Evolutionary conservation across 306 rosid genomes (phyloP), one percentile per base, ranked within the genome.

Genomic region (Oxytropis ochrocephala): DNA sequence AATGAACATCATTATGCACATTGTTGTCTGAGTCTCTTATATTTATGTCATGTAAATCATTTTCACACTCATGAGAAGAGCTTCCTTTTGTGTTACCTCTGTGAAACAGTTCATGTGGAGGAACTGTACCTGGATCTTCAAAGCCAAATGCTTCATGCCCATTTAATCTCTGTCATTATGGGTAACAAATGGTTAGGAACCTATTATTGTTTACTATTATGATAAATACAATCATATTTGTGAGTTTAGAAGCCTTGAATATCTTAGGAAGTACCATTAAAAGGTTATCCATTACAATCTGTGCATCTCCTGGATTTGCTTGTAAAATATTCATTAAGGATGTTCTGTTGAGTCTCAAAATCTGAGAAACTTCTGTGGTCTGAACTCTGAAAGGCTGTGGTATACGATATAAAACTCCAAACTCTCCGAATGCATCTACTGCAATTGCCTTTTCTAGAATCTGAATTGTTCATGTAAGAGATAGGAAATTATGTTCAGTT

Each of bases 301-400:
- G 67, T 72, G 51, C 60, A 41, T 77, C 78, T 12, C 48, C 55
- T 74, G 83, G 49, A 58, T 83, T 81, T 46, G 84, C 82, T 29
- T 84, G 79, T 10, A 82, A 33, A 10, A 79, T 70, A 65, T 82
- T 78, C 90, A 89, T 74, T 46, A 92, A 76, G 4, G 89, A 84
- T 73, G 55, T 67, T 59, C 85, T 85, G 78, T 80, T 75, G 57
- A 92, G 80, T 58, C 92, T 79, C 48, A 92, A 79, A 17, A 92
- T 82, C 69, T 89, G 95, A 78, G 90, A 89, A 70, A 92, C 85
- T 69, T 85, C 86, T 1, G 82, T 72, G 41, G 97, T 92, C 55
- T 83, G 56, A 79, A 81, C 83, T 47, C 90, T 85, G 70, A 80
- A 87, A 30, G 95, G 97, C 38, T 92, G 97, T 19, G 95, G 89